Evolutionary conservation across 352 stramenopile species (phyloP).

Genomic region (Peronospora destructor): DNA sequence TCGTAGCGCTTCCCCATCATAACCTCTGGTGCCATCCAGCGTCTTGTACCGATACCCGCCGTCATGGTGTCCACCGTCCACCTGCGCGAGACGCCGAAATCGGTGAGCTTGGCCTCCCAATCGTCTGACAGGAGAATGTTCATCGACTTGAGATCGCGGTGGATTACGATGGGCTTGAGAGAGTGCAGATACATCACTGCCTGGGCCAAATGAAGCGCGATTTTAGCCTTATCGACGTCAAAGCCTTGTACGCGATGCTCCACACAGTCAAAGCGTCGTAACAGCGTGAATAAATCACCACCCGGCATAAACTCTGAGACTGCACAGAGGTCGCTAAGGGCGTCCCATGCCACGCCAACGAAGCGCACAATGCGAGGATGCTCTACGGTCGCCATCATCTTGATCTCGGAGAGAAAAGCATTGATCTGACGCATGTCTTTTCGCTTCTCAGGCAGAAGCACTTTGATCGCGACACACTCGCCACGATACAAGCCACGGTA

Average conservation of each 20-base stretch:
- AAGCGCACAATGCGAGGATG: constrained; percentile 57
- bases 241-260: constrained; percentile 28
- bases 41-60: constrained; percentile 26
- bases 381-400: constrained; percentile 48
- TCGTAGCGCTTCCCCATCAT: constrained; percentile 44
- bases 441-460: constrained; percentile 30
- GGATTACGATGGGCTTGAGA: constrained; percentile 33
- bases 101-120: constrained; percentile 41
- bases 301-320: constrained; percentile 52
- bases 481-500: constrained; percentile 39
- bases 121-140: constrained; percentile 40
- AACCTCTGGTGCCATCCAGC: constrained; percentile 51
- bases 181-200: constrained; percentile 50
- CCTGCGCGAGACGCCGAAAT: constrained; percentile 47
- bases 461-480: constrained; percentile 51
- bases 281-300: constrained; percentile 36
- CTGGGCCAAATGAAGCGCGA: constrained; percentile 37
- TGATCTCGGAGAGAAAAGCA: constrained; percentile 46
- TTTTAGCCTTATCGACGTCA: constrained; percentile 35
- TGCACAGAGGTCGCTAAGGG: constrained; percentile 35
- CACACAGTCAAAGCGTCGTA: constrained; percentile 30
- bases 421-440: constrained; percentile 45
- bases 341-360: constrained; percentile 49
- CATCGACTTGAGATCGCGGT: constrained; percentile 56
- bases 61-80: constrained; percentile 44